Evolutionary conservation across 129 eudicot species (phyloP), one percentile per base, ranked within the genome.

Genomic region (Escallonia rubra): DNA sequence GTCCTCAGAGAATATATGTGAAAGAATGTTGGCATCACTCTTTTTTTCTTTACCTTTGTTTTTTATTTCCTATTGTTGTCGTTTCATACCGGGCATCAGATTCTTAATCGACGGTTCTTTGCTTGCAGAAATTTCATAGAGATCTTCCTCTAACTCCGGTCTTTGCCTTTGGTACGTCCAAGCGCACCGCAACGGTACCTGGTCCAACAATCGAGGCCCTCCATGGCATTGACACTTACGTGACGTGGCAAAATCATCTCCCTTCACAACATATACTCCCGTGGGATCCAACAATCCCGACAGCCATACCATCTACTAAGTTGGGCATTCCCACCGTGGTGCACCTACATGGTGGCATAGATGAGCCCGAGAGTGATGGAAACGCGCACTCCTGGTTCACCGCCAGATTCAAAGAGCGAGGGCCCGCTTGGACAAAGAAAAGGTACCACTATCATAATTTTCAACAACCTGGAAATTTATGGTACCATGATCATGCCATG

Each of bases 401-500:
- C 2, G 57, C 75, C 0, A 49, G 79, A 4, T 92, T 86, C 44
- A 45, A 74, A 58, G 80, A 84, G 10, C 79, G 72, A 0, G 98
- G 98, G 10, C 87, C 95, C 11, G 43, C 60, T 6, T 92, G 98
- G 98, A 75, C 85, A 10, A 79, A 80, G 63, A 74, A 80, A 61
- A 82, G 55, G 0, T 92, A 92, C 38, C 89, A 74, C 58, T 92
- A 92, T 70, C 87, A 78, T 68, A 92, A 92, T n/a, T 5, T 40
- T 0, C 98, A 92, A 53, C 98, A 92, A 0, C 96, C 96, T 0
- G 98, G 98, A 7, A 92, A 84, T 55, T 41, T 89, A 5, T 92
- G 89, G 84, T 92, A 92, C 64, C 98, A 92, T 54, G 98, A 92
- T 66, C 98, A 92, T 46, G 96, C 98, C 46, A 84, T 92, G 98